A percentile compares a stretch with the other conserved stretches of the same genome.
Evolutionary conservation across 352 stramenopile species (phyloP).

Genomic region (Globisporangium ultimum): DNA sequence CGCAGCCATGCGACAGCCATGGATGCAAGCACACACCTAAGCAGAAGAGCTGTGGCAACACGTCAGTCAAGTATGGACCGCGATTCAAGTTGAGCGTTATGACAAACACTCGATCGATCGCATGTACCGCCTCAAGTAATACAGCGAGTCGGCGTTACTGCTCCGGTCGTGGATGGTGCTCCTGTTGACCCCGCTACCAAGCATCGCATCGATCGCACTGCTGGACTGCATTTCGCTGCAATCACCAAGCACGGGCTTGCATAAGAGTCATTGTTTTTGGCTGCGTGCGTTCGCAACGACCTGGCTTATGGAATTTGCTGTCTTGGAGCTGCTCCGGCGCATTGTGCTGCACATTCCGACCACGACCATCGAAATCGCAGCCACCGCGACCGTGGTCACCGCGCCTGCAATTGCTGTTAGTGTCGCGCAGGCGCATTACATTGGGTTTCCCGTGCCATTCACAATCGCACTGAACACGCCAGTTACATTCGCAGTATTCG

Average conservation of each 20-base stretch:
- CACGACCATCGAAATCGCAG: background rate
- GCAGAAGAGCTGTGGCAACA: too few relatives aligned
- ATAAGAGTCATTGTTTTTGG: background rate
- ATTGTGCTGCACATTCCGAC: conserved; percentile 24
- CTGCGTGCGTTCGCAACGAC: background rate
- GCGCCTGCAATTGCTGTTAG: conserved; percentile 4
- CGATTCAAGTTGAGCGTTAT: background rate
- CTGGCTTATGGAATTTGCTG: background rate
- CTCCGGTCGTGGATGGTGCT: background rate
- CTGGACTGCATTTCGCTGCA: background rate
- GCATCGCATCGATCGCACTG: background rate
- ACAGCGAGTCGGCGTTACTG: background rate
- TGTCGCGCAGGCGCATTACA: conserved; percentile 9
- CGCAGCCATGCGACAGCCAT: too few relatives aligned
- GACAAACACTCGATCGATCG: background rate
- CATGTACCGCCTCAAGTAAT: background rate
- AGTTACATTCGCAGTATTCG: conserved; percentile 6
- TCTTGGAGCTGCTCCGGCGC: conserved; percentile 15
- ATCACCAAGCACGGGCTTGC: background rate
- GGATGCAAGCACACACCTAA: too few relatives aligned
- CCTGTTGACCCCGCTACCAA: background rate
- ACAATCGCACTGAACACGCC: conserved; percentile 16
- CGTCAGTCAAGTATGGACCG: too few relatives aligned
- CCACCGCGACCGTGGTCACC: conserved; percentile 13
- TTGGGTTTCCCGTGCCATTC: conserved; percentile 38